Base-by-base conservation (phyloP, 257 asterid species). In the Przewalskia tangutica region DNA sequence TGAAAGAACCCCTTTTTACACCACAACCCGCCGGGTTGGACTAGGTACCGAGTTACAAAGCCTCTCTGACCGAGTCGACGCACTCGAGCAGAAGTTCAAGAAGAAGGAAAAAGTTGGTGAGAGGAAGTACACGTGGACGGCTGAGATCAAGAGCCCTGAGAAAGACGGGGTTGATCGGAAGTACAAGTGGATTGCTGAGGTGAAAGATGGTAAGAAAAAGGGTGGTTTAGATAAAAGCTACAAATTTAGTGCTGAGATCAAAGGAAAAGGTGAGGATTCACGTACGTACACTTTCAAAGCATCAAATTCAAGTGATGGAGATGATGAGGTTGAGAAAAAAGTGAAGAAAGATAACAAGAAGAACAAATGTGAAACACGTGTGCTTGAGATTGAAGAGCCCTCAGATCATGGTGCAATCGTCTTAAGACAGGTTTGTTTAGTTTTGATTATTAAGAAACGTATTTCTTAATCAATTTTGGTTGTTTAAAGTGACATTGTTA, bases 121-220 rank as follows among this genome's bases (percentile, higher is more conserved):
- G 82, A 87, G 92, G 90, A 95, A 87, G 91, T 92, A 93, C 91
- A 89, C 97, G 46, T 93, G 95, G 97, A 89, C 97, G 80, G 89
- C 97, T 13, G 99, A 95, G 95, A 88, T 92, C 12, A 90, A 91
- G 94, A 81, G 81, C 58, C 89, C 90, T 17, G 92, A 88, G 82
- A 88, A 86, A 59, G 92, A 81, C 60, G 90, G 90, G 17, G 44
- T 87, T 65, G 90, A 92, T 38, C 86, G 96, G 85, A 92, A 89
- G 88, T 94, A 92, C 77, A 88, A 90, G 34, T 91, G 94, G 99
- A 85, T 87, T 81, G 88, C 94, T 18, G 97, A 94, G 88, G 75
- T 91, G 6, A 90, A 91, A 87, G 91, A 83, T 40, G 93, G 90
- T 82, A 88, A 86, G 90, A 91, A 88, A 88, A 90, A 88, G 48